Percentiles rank a stretch among this genome's conserved stretches.
These are phyloP conservation scores for Peniophora sp. DNA, from an alignment of 1,284 basidiomycete species.

Conservation along the genomic window DNA sequence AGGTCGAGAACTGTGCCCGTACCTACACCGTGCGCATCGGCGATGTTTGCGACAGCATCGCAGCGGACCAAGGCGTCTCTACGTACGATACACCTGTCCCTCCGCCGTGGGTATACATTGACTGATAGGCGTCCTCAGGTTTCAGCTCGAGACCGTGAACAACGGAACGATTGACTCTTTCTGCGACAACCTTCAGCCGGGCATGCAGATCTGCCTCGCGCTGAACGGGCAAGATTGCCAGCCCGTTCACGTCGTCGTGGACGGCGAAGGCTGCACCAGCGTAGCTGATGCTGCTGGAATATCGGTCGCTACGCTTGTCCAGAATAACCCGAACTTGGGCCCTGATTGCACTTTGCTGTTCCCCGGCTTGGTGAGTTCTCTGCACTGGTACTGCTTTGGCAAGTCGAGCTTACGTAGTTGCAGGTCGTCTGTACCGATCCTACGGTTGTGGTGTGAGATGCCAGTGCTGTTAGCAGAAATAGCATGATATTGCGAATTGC, in stretches of 20 bases:
- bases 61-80: conserved; percentile 44
- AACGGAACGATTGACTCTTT: conserved; percentile 31
- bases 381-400: not conserved
- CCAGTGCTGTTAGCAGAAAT: not conserved
- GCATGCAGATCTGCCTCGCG: conserved; percentile 40
- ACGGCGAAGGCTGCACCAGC: conserved; percentile 31
- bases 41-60: conserved; percentile 56
- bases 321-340: conserved; percentile 49
- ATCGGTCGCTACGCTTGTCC: conserved; percentile 27
- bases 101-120: conserved; percentile 9
- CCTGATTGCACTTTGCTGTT: conserved; percentile 39
- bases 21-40: conserved; percentile 41
- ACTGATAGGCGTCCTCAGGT: conserved; percentile 25
- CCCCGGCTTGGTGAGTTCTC: conserved; percentile 26
- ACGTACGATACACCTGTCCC: conserved; percentile 28
- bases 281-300: conserved; percentile 29
- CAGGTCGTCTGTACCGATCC: not conserved
- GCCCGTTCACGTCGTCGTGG: conserved; percentile 29
- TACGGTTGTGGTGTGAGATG: not conserved
- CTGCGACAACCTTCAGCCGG: conserved; percentile 48
- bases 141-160: conserved; percentile 56
- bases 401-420: not conserved
- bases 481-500: no score
- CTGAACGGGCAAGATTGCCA: conserved; percentile 14
- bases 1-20: conserved; percentile 31